Conservation (phyloP, 805 yeast species). For the Priceomyces carsonii region DNA sequence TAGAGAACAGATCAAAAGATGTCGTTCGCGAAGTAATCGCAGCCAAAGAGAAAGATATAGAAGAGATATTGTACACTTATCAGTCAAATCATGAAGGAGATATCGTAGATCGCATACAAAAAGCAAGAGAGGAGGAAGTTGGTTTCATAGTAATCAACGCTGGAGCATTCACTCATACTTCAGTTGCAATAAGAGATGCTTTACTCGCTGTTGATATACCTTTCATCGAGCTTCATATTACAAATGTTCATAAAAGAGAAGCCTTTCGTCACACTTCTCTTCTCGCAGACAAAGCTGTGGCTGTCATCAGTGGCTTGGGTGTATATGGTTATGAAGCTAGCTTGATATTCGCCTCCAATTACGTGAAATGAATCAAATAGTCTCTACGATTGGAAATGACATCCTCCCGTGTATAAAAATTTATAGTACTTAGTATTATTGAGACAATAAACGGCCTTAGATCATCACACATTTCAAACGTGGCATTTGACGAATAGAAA, state of each 20-base stretch:
- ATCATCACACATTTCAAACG: too few relatives aligned
- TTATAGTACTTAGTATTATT: too few relatives aligned
- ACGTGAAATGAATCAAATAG: too few relatives aligned
- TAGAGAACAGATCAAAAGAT: conserved; percentile 41
- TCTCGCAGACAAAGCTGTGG: conserved; percentile 50
- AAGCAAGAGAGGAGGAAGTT: conserved; percentile 43
- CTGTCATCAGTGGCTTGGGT: conserved; percentile 44
- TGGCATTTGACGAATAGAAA: too few relatives aligned
- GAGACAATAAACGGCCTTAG: too few relatives aligned
- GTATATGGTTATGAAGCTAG: conserved; percentile 45
- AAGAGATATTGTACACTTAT: conserved; percentile 31
- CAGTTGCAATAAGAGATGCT: conserved; percentile 52
- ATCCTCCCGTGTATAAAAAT: too few relatives aligned
- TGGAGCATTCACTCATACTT: conserved; percentile 55
- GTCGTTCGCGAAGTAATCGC: too few relatives aligned
- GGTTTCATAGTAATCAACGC: conserved; percentile 51
- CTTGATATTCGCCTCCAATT: too few relatives aligned
- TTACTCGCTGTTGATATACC: conserved; percentile 50
- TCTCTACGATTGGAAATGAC: too few relatives aligned
- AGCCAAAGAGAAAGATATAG: conserved; percentile 26
- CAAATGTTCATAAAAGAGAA: conserved; percentile 53
- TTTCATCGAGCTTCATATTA: conserved; percentile 50
- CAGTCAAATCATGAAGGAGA: conserved; percentile 50
- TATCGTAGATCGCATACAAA: conserved; percentile 48
- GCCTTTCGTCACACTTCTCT: conserved; percentile 51